phyloP scores from a whole-genome alignment of 441 rosid genomes.

The Syzygium malaccense region DNA sequence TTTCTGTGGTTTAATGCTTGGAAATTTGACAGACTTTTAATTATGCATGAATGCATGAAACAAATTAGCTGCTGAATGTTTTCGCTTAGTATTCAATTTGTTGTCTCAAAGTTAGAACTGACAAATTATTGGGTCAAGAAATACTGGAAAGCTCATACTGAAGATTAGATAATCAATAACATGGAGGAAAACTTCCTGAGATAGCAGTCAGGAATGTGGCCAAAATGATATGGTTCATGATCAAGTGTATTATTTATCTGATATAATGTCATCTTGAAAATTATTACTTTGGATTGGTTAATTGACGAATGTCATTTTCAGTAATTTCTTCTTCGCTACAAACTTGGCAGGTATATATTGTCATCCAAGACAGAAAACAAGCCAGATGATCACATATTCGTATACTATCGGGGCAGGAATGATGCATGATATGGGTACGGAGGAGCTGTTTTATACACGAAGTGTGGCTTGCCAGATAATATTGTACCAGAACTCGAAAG shows the following conservation, averaged over 20 bases:
- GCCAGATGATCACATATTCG: conserved; percentile 68
- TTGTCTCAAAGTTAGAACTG: neutral
- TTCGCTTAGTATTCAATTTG: neutral
- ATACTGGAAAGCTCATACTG: neutral
- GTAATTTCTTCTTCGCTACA: neutral
- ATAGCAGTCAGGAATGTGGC: neutral
- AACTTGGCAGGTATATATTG: conserved; percentile 61
- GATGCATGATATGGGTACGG: conserved; percentile 99
- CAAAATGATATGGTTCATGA: neutral
- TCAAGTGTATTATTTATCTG: neutral
- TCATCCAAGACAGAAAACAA: conserved; percentile 73
- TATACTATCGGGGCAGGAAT: conserved; percentile 79
- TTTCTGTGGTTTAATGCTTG: neutral
- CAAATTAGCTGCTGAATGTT: neutral
- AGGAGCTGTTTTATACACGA: conserved; percentile 91
- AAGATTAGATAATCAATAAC: neutral
- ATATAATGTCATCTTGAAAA: neutral
- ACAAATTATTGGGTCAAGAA: neutral
- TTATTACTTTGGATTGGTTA: neutral
- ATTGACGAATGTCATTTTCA: neutral
- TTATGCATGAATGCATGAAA: neutral
- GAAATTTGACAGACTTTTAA: neutral
- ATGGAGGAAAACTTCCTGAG: neutral
- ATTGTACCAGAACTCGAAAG: conserved; percentile 76
- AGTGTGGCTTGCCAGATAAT: conserved; percentile 56